Conservation (phyloP, 2,329 filamentous ascomycete genomes). For the Hypomyces perniciosus region DNA sequence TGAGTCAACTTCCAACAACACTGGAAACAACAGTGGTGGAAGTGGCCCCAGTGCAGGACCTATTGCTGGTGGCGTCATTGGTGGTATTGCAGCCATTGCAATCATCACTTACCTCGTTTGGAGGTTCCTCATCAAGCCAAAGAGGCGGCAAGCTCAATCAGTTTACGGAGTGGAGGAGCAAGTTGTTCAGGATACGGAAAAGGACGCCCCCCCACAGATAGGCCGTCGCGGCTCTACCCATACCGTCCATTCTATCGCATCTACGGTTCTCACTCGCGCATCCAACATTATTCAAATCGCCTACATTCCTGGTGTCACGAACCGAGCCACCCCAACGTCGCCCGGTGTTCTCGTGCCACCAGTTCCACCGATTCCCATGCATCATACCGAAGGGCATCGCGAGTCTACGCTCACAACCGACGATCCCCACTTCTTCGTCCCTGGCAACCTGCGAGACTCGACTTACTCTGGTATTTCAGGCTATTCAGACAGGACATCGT, state of each 20-base stretch:
- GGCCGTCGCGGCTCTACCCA: constrained; percentile 68
- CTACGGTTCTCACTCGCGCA: constrained; percentile 87
- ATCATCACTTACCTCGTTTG: constrained; percentile 74
- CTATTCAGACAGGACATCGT: constrained; percentile 56
- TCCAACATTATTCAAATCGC: constrained; percentile 99
- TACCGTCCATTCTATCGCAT: constrained; percentile 87
- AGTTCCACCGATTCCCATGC: constrained; percentile 81
- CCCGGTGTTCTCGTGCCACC: constrained; percentile 79
- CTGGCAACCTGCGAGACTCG: constrained; percentile 82
- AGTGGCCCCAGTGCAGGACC: constrained; percentile 66
- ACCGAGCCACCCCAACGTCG: constrained; percentile 79
- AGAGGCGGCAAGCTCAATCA: constrained; percentile 54
- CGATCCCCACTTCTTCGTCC: constrained; percentile 90
- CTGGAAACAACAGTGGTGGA: constrained; percentile 17
- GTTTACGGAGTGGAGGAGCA: constrained; percentile 54
- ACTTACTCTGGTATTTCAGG: constrained; percentile 75
- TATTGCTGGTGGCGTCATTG: constrained; percentile 87
- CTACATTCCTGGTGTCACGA: constrained; percentile 95
- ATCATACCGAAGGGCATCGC: constrained; percentile 41
- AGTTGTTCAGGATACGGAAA: constrained; percentile 32
- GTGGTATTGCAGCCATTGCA: constrained; percentile 71
- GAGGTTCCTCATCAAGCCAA: constrained; percentile 80
- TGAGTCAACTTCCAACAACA: constrained; percentile 12
- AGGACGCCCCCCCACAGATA: constrained; percentile 38
- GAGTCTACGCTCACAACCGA: constrained; percentile 47